Evolutionary conservation across 2,329 filamentous ascomycete species (phyloP).

Genomic region (Xylariaceae sp.): DNA sequence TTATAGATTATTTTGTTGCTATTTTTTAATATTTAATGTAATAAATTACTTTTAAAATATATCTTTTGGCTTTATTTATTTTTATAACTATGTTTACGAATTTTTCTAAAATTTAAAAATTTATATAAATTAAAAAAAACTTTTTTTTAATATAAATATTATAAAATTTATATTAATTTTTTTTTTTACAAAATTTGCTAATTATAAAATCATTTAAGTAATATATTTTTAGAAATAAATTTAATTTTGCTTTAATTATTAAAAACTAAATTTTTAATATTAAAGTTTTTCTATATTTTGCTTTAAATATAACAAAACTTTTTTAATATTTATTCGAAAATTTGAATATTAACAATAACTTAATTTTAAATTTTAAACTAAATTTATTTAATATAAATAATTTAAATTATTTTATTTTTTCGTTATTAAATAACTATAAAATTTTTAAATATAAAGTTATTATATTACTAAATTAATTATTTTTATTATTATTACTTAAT

Average conservation of each 20-base stretch:
- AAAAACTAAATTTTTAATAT: neutral
- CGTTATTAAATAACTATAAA: neutral
- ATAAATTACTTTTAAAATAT: neutral
- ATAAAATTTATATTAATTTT: neutral
- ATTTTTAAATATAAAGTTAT: neutral
- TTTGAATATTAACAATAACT: neutral
- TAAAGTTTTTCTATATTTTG: neutral
- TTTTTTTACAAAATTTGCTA: no score
- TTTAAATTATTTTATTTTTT: neutral
- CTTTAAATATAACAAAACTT: neutral
- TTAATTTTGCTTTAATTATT: no score
- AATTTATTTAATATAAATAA: neutral
- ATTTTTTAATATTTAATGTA: neutral
- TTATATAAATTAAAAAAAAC: neutral
- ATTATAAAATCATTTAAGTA: no score
- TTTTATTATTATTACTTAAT: neutral
- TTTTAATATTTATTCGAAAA: neutral
- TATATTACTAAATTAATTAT: neutral
- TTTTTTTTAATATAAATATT: neutral
- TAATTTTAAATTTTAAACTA: neutral
- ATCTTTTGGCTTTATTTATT: neutral
- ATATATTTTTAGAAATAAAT: no score
- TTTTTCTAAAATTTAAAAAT: neutral
- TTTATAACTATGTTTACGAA: neutral
- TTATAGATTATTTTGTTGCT: no score